Evolutionary conservation across 2,329 filamentous ascomycete genomes (phyloP).

Genomic region (Ophiocordyceps camponoti-floridani): DNA sequence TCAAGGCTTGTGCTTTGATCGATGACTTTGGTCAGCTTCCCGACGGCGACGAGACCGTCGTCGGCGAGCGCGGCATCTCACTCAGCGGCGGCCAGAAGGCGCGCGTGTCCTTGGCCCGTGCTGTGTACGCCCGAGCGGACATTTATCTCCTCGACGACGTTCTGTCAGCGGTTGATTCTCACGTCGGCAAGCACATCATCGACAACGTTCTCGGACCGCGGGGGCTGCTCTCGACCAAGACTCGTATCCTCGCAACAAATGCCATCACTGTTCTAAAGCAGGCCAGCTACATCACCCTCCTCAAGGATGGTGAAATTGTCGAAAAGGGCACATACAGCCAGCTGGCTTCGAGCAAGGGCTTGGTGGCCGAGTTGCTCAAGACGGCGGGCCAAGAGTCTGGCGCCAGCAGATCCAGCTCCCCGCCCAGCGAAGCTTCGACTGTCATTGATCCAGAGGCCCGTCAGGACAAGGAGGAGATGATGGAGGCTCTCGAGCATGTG

Average conservation of each 20-base stretch:
- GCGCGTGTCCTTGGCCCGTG: conserved; percentile 74
- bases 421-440: conserved; percentile 36
- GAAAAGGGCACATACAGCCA: conserved; percentile 86
- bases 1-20: conserved; percentile 75
- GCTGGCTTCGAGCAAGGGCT: conserved; percentile 82
- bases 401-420: conserved; percentile 24
- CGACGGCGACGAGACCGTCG: conserved; percentile 90
- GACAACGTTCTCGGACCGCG: conserved; percentile 79
- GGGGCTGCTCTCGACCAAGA: conserved; percentile 71
- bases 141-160: conserved; percentile 90
- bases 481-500: conserved; percentile 61
- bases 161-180: conserved; percentile 92
- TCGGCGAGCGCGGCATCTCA: conserved; percentile 92
- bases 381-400: conserved; percentile 46
- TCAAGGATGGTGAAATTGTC: conserved; percentile 66
- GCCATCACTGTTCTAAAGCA: conserved; percentile 81
- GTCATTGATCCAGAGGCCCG: conserved; percentile 31
- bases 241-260: conserved; percentile 85
- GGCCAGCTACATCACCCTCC: conserved; percentile 71
- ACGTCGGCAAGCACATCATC: conserved; percentile 88
- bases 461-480: conserved; percentile 47
- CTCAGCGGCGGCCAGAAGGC: conserved; percentile 93
- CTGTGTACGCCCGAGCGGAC: conserved; percentile 93
- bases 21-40: conserved; percentile 88
- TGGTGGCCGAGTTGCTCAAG: conserved; percentile 69